Evolutionary conservation across 345 rosid genomes (phyloP), one percentile per base, ranked within the genome.

Genomic region (Syzygium aqueum): DNA sequence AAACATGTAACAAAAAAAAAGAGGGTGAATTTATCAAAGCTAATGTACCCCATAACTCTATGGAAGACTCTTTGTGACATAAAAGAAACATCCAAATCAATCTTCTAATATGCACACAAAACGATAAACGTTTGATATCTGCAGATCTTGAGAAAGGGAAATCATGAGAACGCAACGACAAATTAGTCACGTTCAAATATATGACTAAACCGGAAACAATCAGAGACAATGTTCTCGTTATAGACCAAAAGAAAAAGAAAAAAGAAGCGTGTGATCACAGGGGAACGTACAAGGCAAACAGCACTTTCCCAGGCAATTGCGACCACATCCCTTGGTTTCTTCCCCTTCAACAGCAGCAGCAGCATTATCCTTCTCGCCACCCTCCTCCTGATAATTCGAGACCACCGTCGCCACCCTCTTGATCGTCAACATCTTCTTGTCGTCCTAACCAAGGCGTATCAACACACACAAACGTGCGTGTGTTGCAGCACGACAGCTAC

Each of bases 361-460:
- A 17, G 43, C 78, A 67, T 33, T 33, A 17, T n/a, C 43, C 57
- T 51, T 25, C 84, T 50, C 57, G 28, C 13, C 63, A n/a, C 54
- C 83, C 37, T 88, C 90, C 56, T 89, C 92, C 86, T 91, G 92
- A 73, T 91, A 89, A 87, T 88, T 91, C 6, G 92, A 92, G 56
- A 92, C 90, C 27, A 92, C 90, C 28, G 89, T 90, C 2, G 91
- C 86, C 10, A 90, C 91, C 86, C 89, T 91, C 90, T 87, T 92
- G 54, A 91, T 91, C 28, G 90, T 91, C 87, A 90, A 50, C 91
- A 87, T 87, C 84, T 85, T 53, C 22, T 21, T 43, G 5, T 30
- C 21, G 40, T 54, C 53, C 46, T 17, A 49, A 83, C 53, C n/a
- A 43, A 83, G 19, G 30, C 4, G 22, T 83, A 40, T n/a, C 12